These are phyloP conservation scores for Geotrichum siamense DNA, from an alignment of 1,139 yeast genomes.

Conservation along the genomic window DNA sequence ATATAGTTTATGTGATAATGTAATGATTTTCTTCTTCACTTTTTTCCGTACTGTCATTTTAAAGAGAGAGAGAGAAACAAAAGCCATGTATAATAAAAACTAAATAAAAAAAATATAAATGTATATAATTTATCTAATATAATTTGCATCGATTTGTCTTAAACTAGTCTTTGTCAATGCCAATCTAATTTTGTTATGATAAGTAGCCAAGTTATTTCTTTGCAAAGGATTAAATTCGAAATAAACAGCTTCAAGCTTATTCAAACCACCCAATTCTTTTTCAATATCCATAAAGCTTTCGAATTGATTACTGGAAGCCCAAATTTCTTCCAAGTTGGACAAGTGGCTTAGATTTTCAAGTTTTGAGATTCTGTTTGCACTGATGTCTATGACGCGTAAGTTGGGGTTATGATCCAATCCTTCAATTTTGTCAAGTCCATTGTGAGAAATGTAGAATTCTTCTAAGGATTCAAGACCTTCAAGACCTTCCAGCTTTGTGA, in stretches of 20 bases:
- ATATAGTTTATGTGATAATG: no score
- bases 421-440: constrained; percentile 68
- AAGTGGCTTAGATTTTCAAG: constrained; percentile 64
- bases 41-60: no score
- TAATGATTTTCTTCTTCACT: no score
- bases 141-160: constrained; percentile 87
- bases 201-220: constrained; percentile 61
- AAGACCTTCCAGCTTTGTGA: constrained; percentile 74
- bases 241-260: constrained; percentile 77
- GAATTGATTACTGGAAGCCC: constrained; percentile 81
- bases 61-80: no score
- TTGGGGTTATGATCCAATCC: constrained; percentile 66
- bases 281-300: constrained; percentile 63
- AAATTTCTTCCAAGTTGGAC: constrained; percentile 69
- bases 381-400: constrained; percentile 70
- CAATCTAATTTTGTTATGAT: constrained; percentile 72
- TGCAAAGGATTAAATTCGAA: constrained; percentile 95
- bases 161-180: constrained; percentile 69
- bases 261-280: constrained; percentile 53
- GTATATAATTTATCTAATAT: constrained; percentile 25
- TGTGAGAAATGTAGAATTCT: constrained; percentile 84
- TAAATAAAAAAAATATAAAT: no score
- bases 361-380: constrained; percentile 59
- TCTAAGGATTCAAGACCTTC: constrained; percentile 65
- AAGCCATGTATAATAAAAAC: no score